Evolutionary conservation across 2,329 filamentous ascomycete genomes (phyloP).

Genomic region (Bimuria novae-zelandiae): DNA sequence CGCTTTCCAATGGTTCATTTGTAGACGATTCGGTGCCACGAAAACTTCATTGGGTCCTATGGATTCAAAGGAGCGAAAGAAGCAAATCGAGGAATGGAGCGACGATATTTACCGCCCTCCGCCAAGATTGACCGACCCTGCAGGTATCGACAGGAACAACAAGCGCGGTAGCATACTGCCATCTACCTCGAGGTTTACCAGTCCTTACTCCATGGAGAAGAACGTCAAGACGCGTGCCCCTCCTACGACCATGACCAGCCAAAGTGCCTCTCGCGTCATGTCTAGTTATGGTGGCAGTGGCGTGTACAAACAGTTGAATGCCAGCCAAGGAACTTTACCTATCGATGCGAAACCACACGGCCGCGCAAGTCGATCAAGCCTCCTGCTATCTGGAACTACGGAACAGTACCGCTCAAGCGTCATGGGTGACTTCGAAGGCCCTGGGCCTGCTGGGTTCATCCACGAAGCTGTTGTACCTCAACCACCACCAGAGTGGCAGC

Average conservation of each 20-base stretch:
- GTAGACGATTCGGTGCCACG: conserved; percentile 78
- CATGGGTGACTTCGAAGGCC: conserved; percentile 67
- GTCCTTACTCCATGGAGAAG: conserved; percentile 78
- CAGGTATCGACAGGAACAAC: conserved; percentile 69
- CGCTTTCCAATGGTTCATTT: conserved; percentile 95
- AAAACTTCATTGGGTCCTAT: conserved; percentile 80
- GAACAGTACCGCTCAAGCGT: conserved; percentile 58
- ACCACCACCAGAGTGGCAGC: conserved; percentile 95
- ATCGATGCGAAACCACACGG: conserved; percentile 44
- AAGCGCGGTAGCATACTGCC: conserved; percentile 88
- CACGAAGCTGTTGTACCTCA: conserved; percentile 96
- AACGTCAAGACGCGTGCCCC: conserved; percentile 56
- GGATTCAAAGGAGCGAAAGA: conserved; percentile 80
- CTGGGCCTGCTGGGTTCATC: conserved; percentile 90
- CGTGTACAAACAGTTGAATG: conserved; percentile 69
- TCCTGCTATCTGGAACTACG: conserved; percentile 48
- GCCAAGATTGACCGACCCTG: conserved; percentile 75
- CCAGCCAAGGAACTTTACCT: conserved; percentile 61
- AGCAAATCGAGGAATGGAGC: conserved; percentile 96
- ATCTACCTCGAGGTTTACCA: conserved; percentile 92
- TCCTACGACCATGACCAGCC: conserved; percentile 95
- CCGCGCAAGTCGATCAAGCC: conserved; percentile 48
- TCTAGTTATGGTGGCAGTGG: conserved; percentile 55
- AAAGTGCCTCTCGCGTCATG: conserved; percentile 74
- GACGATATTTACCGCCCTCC: conserved; percentile 96